Conservation (phyloP, 2,329 filamentous ascomycete genomes). For the Diaporthe capsici region DNA sequence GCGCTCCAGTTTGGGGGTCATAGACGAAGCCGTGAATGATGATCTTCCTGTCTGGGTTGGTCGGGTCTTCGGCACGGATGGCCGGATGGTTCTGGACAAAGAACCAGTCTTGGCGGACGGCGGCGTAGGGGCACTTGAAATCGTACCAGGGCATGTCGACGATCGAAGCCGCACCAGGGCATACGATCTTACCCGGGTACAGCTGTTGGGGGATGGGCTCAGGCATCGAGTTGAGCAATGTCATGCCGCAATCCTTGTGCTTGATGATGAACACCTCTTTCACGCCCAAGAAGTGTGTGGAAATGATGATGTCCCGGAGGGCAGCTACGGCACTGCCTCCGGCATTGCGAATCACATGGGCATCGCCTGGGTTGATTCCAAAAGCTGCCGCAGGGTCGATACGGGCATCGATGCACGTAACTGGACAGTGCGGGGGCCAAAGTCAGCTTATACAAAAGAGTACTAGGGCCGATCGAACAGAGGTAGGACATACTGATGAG, state of each 20-base stretch:
- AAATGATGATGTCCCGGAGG: slow-evolving; percentile 83
- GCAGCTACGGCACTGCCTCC: slow-evolving; percentile 77
- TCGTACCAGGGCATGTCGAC: slow-evolving; percentile 6
- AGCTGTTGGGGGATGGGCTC: neutral
- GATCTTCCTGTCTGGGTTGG: neutral
- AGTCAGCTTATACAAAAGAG: neutral
- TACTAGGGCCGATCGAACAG: too few relatives aligned
- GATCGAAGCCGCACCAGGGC: slow-evolving; percentile 15
- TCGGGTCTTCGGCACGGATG: neutral
- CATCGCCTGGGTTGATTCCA: slow-evolving; percentile 80
- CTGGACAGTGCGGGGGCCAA: slow-evolving; percentile 57
- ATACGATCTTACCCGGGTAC: neutral
- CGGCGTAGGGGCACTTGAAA: neutral
- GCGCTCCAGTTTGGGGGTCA: neutral
- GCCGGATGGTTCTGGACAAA: slow-evolving; percentile 29
- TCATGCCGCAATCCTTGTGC: slow-evolving; percentile 82
- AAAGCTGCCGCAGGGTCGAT: slow-evolving; percentile 78
- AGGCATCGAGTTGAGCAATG: fast-evolving
- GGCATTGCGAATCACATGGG: slow-evolving; percentile 84
- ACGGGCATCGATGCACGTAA: slow-evolving; percentile 88
- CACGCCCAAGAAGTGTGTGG: slow-evolving; percentile 83
- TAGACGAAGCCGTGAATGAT: slow-evolving; percentile 8
- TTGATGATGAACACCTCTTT: slow-evolving; percentile 82
- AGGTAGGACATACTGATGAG: slow-evolving; percentile 64
- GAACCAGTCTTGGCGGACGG: slow-evolving; percentile 19